These are phyloP conservation scores for Saraca asoca DNA, from an alignment of 331 rosid species.

Conservation along the genomic window DNA sequence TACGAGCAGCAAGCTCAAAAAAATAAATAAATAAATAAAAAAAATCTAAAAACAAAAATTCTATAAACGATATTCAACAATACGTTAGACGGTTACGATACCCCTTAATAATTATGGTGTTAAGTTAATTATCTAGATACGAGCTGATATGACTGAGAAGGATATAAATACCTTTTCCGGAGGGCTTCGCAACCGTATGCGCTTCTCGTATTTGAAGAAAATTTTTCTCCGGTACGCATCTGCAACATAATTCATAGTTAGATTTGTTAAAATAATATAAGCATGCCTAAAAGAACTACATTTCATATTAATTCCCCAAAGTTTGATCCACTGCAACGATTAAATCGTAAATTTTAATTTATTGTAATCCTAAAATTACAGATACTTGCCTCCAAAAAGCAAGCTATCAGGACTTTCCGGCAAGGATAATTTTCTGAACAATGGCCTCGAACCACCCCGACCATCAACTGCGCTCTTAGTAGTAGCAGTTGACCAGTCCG, in stretches of 20 bases:
- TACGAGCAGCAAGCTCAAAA: too few species aligned
- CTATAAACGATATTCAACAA: neutral
- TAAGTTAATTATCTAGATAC: neutral
- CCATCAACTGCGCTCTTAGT: constrained; percentile 25
- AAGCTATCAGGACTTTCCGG: constrained; percentile 45
- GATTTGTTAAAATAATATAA: neutral
- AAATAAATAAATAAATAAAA: too few species aligned
- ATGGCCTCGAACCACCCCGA: constrained; percentile 35
- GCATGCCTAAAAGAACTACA: neutral
- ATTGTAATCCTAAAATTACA: neutral
- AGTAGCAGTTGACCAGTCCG: constrained; percentile 36
- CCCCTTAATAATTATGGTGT: neutral
- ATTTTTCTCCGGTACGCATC: constrained; percentile 80
- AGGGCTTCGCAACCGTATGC: constrained; percentile 74
- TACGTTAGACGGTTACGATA: neutral
- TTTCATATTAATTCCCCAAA: neutral
- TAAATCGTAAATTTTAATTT: neutral
- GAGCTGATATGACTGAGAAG: neutral
- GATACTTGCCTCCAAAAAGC: constrained; percentile 54
- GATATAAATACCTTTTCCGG: constrained; percentile 71
- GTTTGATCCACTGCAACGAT: neutral
- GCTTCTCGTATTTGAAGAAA: constrained; percentile 93
- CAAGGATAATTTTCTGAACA: constrained; percentile 48
- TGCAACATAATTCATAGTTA: constrained; percentile 29
- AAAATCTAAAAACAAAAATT: too few species aligned